Percentiles rank a stretch among this genome's conserved stretches.
Evolutionary conservation across 495 filamentous ascomycete genomes (phyloP).

Genomic region (Chaetomium tenue): DNA sequence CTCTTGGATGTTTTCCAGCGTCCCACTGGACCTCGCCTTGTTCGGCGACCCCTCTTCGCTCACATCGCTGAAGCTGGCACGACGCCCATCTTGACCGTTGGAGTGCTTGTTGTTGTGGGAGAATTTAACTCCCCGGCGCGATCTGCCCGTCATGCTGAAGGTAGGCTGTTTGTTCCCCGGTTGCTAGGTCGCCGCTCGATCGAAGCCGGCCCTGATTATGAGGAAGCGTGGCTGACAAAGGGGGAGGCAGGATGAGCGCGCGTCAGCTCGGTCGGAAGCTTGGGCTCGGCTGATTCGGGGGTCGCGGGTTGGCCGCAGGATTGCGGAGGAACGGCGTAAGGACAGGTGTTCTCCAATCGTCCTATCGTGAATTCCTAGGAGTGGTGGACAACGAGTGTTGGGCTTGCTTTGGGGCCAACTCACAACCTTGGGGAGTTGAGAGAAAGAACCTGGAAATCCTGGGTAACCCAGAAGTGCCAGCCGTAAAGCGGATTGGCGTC

Average conservation of each 20-base stretch:
- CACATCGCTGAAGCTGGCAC: slow-evolving; percentile 73
- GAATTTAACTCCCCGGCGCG: slow-evolving; percentile 79
- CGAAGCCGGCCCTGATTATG: not conserved
- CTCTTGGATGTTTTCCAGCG: slow-evolving; percentile 42
- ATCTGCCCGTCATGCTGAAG: slow-evolving; percentile 30
- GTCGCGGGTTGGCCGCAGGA: not conserved
- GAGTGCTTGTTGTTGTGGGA: slow-evolving; percentile 53
- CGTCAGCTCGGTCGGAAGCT: not conserved
- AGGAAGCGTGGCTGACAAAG: not conserved
- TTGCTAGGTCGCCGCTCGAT: not conserved
- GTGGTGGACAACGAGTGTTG: not conserved
- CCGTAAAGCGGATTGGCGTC: slow-evolving; percentile 12
- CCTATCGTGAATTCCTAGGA: not conserved
- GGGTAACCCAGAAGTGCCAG: not conserved
- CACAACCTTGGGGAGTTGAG: not conserved
- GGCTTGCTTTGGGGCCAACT: not conserved
- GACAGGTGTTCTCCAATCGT: not conserved
- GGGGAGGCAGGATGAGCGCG: not conserved
- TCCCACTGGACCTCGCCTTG: slow-evolving; percentile 45
- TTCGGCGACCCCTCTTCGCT: slow-evolving; percentile 62
- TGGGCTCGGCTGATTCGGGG: slow-evolving; percentile 15
- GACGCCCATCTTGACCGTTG: slow-evolving; percentile 57
- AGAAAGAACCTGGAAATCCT: not conserved
- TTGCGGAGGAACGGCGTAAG: slow-evolving; percentile 1
- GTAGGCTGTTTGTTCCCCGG: no score